Base-by-base conservation (phyloP, 2,329 filamentous ascomycete species). In the Arthrobotrys entomopaga region DNA sequence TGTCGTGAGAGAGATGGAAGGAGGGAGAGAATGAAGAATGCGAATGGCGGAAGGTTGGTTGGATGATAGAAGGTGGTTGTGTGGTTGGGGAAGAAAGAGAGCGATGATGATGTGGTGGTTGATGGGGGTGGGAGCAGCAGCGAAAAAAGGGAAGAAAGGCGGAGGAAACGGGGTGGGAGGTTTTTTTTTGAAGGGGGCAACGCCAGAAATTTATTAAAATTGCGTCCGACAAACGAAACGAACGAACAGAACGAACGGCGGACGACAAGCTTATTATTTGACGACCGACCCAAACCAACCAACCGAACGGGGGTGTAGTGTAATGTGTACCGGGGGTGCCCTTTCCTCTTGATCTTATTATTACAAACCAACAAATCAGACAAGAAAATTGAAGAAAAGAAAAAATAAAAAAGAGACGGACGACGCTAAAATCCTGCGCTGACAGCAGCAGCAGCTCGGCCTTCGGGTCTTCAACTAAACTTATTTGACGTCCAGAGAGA, bases 141-240 rank as follows among this genome's bases (percentile, higher is more conserved):
- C 40, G 58, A 22, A 16, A 54, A 43, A 38, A 40, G 24, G 24
- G 64, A 24, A 43, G 29, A 52, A 34, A 34, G 26, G 60, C n/a
- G 56, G 67, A 52, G 50, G 53, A 63, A 71, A 71, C 59, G 66
- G 60, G 59, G 29, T 34, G 29, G 7, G 5, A 34, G 29, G 29
- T 34, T n/a, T n/a, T n/a, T n/a, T n/a, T n/a, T 3, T 34, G 29
- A 34, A 72, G 65, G 67, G 67, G 67, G 67, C 67, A 65, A 60
- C 29, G 60, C 67, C 60, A 58, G 67, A 72, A 69, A 65, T 72
- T 65, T 72, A 72, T 72, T 46, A n/a, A n/a, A 46, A n/a, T 46
- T 46, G 42, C 29, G 29, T 34, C 29, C 29, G 10, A 46, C 42
- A 46, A 19, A 19, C 48, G 10, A 46, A 19, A 19, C 48, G 10